Percentiles rank a stretch among this genome's conserved stretches.
Evolutionary conservation across 2,329 filamentous ascomycete species (phyloP).

Genomic region (Trichoderma sp.): DNA sequence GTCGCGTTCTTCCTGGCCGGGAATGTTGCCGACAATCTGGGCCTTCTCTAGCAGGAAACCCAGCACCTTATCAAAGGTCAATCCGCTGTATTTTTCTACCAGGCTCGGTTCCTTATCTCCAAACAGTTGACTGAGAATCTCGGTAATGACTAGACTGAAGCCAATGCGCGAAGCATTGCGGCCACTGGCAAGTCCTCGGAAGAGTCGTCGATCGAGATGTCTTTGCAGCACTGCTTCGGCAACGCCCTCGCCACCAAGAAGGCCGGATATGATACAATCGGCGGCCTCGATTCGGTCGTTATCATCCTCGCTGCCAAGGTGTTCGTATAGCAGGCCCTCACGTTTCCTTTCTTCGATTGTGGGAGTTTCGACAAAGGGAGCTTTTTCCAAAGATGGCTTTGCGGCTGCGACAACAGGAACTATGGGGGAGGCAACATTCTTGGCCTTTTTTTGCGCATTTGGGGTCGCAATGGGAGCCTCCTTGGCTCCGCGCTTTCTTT

Average conservation of each 20-base stretch:
- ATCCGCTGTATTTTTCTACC: conserved; percentile 47
- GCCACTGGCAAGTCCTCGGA: conserved; percentile 85
- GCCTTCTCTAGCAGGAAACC: conserved; percentile 56
- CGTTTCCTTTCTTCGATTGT: conserved; percentile 54
- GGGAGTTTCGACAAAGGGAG: conserved; percentile 52
- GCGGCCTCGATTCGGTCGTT: conserved; percentile 58
- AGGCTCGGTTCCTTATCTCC: conserved; percentile 46
- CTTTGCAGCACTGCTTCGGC: conserved; percentile 53
- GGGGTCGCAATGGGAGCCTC: conserved; percentile 29
- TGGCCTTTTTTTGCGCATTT: conserved; percentile 34
- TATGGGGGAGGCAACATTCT: conserved; percentile 29
- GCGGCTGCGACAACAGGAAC: conserved; percentile 23
- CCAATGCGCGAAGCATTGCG: conserved; percentile 85
- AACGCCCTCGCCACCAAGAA: conserved; percentile 50
- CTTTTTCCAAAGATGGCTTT: conserved; percentile 35
- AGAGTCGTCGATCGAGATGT: conserved; percentile 66
- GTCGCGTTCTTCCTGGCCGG: conserved; percentile 77
- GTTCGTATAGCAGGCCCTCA: conserved; percentile 59
- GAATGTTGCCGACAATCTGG: conserved; percentile 51
- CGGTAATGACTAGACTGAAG: conserved; percentile 84
- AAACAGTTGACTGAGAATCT: conserved; percentile 72
- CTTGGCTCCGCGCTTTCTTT: conserved; percentile 38
- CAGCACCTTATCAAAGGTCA: conserved; percentile 57
- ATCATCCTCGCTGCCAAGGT: conserved; percentile 59
- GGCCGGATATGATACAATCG: conserved; percentile 55